phyloP scores from a whole-genome alignment of 176 grass and related monocot species.

The Carex cristatella region DNA sequence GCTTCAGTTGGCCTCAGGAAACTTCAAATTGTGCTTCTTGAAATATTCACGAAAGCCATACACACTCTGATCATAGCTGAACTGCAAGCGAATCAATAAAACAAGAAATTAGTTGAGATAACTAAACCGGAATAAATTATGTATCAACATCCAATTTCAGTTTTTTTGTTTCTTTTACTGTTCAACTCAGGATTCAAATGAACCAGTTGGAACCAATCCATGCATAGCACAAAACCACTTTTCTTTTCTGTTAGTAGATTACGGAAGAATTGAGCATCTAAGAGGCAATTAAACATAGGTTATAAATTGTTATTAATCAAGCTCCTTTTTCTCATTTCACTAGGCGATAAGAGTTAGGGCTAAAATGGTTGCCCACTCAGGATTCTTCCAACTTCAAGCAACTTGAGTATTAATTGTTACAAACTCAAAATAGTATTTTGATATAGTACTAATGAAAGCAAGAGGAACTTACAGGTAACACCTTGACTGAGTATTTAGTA shows the following conservation, averaged over 20 bases:
- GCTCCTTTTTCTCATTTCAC: background rate
- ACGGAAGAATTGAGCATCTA: background rate
- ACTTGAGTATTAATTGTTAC: background rate
- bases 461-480: constrained; percentile 67
- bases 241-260: background rate
- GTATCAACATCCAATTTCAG: background rate
- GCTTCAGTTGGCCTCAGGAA: constrained; percentile 41
- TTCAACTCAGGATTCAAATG: background rate
- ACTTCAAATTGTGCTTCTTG: constrained; percentile 62
- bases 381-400: background rate
- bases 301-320: background rate
- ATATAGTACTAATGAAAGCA: background rate
- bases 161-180: background rate
- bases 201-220: background rate
- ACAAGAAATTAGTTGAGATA: background rate
- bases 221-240: background rate
- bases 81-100: constrained; percentile 36
- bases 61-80: constrained; percentile 73
- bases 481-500: constrained; percentile 82
- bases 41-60: constrained; percentile 84
- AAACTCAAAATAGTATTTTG: background rate
- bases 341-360: background rate
- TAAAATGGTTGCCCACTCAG: background rate
- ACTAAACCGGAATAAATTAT: background rate
- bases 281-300: background rate